Evolutionary conservation across 352 stramenopile genomes (phyloP), one percentile per base, ranked within the genome.

Genomic region (Phytophthora sansomeana): DNA sequence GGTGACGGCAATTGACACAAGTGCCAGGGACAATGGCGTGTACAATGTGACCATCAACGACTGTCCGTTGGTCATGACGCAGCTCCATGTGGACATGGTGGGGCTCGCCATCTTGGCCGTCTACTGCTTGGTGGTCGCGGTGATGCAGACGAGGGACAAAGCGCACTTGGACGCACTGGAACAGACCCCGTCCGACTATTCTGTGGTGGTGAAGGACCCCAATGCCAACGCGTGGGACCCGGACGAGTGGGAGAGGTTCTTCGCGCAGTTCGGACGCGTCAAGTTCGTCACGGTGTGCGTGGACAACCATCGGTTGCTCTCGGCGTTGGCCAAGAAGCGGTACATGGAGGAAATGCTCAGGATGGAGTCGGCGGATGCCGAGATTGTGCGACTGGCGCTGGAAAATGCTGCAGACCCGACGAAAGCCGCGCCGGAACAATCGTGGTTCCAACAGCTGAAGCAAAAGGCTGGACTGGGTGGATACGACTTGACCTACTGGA

Each of bases 161-260:
- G 66, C 66, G 9, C 77, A 69, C 29, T 66, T 92, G 35, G 81
- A 90, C 53, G 75, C 74, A 21, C 63, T 83, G 58, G 71, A 90
- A 48, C 85, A 93, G 53, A 93, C 86, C 0, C 58, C 83, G 5
- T 74, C 86, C 14, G 87, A 95, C 61, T 95, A 95, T 65, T 77
- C 79, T 11, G 55, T 95, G 8, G 63, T 91, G 11, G 71, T 95
- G 28, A 85, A 91, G 35, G 87, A 95, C 54, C 87, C 87, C 24
- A 76, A 93, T 53, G 59, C 57, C 8, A 81, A 91, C 51, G 81
- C 83, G 9, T 89, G 81, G 65, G 63, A 86, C 11, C 74, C 85
- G 10, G 75, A 90, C 48, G 84, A 92, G 68, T 95, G 84, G 84
- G 36, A 82, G 19, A 42, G 53, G 16, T 95, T 90, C 65, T 93